Conservation (phyloP, 371 early-diverging fungal species). For the Circinella umbellata region DNA sequence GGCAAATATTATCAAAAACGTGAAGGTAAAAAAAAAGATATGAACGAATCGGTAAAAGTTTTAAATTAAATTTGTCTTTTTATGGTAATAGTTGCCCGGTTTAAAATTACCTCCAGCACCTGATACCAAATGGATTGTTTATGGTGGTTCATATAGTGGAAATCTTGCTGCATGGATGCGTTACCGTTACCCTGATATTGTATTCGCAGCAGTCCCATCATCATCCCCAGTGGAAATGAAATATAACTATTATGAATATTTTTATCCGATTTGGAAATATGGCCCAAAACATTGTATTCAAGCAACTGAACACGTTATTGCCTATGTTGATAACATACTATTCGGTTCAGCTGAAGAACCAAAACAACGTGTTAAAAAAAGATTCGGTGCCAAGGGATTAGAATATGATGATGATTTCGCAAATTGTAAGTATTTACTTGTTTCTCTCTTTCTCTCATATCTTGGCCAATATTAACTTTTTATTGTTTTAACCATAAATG, state of each 20-base stretch:
- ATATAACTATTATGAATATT: slow-evolving; percentile 68
- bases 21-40: slow-evolving; percentile 13
- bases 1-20: slow-evolving; percentile 16
- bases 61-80: background rate
- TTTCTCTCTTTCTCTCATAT: slow-evolving; percentile 16
- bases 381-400: slow-evolving; percentile 55
- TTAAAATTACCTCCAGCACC: slow-evolving; percentile 31
- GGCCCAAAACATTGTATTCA: slow-evolving; percentile 52
- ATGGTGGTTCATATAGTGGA: slow-evolving; percentile 79
- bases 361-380: slow-evolving; percentile 45
- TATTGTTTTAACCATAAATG: slow-evolving; percentile 6
- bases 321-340: slow-evolving; percentile 57
- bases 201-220: slow-evolving; percentile 76
- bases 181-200: slow-evolving; percentile 65
- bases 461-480: too few relatives aligned
- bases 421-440: slow-evolving; percentile 29
- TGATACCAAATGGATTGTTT: slow-evolving; percentile 67
- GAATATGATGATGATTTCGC: slow-evolving; percentile 64
- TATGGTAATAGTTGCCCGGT: slow-evolving; percentile 12
- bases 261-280: slow-evolving; percentile 49
- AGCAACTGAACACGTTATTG: slow-evolving; percentile 44
- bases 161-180: slow-evolving; percentile 78
- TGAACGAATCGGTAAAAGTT: background rate
- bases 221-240: slow-evolving; percentile 70
- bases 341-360: slow-evolving; percentile 37